phyloP scores from a whole-genome alignment of 768 basidiomycete genomes.

The Boletus reticulatus region DNA sequence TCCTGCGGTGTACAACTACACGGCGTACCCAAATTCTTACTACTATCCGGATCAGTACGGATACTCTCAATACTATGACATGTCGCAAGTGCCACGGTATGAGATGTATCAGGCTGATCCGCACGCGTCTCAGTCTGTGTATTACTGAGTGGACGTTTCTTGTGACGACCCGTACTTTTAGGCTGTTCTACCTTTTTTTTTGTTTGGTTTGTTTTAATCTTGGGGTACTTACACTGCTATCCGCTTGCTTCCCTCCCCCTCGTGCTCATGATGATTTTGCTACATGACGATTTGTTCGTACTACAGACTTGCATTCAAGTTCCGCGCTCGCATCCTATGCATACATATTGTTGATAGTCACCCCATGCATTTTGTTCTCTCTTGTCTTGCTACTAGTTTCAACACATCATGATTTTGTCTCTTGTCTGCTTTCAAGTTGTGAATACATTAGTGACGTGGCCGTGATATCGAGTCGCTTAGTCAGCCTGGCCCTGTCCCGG shows the following conservation, averaged over 20 bases:
- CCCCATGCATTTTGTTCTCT: conserved; percentile 20
- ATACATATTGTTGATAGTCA: conserved; percentile 21
- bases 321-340: conserved; percentile 6
- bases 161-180: conserved; percentile 5
- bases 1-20: conserved; percentile 49
- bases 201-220: conserved; percentile 18
- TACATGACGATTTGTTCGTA: conserved; percentile 20
- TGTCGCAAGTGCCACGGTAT: conserved; percentile 63
- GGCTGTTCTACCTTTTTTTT: neutral
- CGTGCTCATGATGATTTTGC: conserved; percentile 6
- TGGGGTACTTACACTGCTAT: conserved; percentile 23
- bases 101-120: conserved; percentile 62
- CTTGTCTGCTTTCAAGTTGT: no score
- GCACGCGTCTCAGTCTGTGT: conserved; percentile 49
- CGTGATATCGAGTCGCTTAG: conserved; percentile 7
- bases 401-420: conserved; percentile 3
- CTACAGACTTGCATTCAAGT: conserved; percentile 28
- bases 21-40: conserved; percentile 57
- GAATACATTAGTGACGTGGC: conserved; percentile 4
- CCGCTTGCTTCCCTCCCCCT: conserved; percentile 2
- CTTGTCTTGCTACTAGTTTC: conserved; percentile 12
- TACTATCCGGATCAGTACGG: conserved; percentile 71
- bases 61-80: conserved; percentile 68
- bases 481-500: no score
- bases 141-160: conserved; percentile 47